Percentiles rank a stretch among this genome's conserved stretches.
phyloP scores from a whole-genome alignment of 2,329 filamentous ascomycete genomes.

The Verticillium dahliae region DNA sequence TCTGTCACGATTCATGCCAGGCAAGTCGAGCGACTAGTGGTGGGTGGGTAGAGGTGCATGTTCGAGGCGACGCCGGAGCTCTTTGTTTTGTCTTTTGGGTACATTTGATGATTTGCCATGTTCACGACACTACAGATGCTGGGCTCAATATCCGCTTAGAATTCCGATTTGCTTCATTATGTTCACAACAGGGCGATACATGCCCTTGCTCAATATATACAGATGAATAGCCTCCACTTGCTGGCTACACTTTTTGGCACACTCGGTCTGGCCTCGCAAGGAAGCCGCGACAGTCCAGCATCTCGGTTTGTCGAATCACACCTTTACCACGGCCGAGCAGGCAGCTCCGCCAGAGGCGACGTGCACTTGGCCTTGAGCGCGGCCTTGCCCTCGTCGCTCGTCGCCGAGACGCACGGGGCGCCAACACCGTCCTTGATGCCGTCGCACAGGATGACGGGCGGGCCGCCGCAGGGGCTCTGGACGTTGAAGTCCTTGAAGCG shows the following conservation, averaged over 20 bases:
- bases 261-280: not conserved
- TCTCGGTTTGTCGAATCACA: not conserved
- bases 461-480: constrained; percentile 39
- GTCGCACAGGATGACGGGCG: constrained; percentile 43
- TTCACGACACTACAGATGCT: not conserved
- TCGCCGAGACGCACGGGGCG: constrained; percentile 24
- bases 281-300: not conserved
- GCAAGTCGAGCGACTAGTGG: not conserved
- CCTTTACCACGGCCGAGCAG: not conserved
- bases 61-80: not conserved
- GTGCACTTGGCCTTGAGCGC: constrained; percentile 25
- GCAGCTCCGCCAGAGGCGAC: constrained; percentile 17
- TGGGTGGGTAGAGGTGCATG: not conserved
- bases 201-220: not conserved
- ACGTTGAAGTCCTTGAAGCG: constrained; percentile 46
- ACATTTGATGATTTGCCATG: not conserved
- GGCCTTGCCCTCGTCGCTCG: constrained; percentile 22
- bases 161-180: not conserved
- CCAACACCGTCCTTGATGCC: constrained; percentile 31
- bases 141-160: not conserved
- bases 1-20: not conserved
- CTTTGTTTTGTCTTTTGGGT: not conserved
- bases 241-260: not conserved
- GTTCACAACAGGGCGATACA: not conserved
- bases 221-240: not conserved